These are phyloP conservation scores for Sanghuangporus weigelae DNA, from an alignment of 1,284 basidiomycete species.

Conservation along the genomic window DNA sequence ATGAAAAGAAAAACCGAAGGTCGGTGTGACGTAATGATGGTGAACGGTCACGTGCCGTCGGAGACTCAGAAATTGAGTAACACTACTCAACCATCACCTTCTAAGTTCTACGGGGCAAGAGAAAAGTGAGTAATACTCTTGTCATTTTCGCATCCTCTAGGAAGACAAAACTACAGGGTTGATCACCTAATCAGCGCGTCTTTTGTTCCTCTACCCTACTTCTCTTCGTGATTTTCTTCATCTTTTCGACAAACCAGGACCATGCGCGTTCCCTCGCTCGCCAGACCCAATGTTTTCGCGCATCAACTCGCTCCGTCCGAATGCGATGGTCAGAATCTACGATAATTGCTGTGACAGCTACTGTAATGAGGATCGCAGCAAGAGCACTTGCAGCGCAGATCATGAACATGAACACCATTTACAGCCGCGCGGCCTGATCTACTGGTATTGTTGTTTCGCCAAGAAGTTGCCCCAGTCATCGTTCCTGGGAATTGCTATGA, in stretches of 20 bases:
- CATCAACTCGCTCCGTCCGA: slow-evolving; percentile 59
- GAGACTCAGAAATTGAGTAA: no score
- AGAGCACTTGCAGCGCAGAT: slow-evolving; percentile 73
- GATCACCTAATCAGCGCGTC: neutral
- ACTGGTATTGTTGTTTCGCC: slow-evolving; percentile 78
- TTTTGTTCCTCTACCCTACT: neutral
- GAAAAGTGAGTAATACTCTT: no score
- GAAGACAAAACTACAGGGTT: neutral
- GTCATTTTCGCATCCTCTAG: no score
- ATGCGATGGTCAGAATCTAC: slow-evolving; percentile 69
- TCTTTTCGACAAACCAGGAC: slow-evolving; percentile 9
- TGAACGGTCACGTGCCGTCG: no score
- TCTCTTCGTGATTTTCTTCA: neutral
- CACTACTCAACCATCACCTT: no score
- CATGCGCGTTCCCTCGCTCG: slow-evolving; percentile 30
- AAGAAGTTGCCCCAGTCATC: slow-evolving; percentile 85
- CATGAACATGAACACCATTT: slow-evolving; percentile 93
- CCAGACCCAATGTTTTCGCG: slow-evolving; percentile 44
- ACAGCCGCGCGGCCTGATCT: slow-evolving; percentile 76
- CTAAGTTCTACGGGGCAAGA: no score
- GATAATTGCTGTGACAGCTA: slow-evolving; percentile 52
- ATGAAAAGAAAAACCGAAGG: neutral
- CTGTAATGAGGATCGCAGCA: slow-evolving; percentile 57
- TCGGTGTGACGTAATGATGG: neutral
- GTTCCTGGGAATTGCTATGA: slow-evolving; percentile 75